phyloP scores from a whole-genome alignment of 345 rosid genomes.

The Eucalyptus curtisii region DNA sequence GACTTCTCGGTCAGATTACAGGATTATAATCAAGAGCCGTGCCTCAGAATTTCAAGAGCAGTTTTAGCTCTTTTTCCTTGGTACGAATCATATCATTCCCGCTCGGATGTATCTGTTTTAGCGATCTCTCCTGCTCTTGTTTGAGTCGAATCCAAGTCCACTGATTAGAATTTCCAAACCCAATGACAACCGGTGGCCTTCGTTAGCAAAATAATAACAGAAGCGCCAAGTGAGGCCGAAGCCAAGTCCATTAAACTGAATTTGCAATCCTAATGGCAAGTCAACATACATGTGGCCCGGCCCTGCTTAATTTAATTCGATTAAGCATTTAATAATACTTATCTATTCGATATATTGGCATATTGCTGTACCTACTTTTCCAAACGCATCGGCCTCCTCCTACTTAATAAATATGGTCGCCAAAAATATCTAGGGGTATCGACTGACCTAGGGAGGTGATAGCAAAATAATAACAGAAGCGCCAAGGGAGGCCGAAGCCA shows the following conservation, averaged over 20 bases:
- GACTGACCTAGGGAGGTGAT: no score
- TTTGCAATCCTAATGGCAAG: neutral
- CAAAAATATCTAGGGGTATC: neutral
- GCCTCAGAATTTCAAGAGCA: neutral
- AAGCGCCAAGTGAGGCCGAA: neutral
- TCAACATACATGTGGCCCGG: neutral
- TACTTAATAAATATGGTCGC: neutral
- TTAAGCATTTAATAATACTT: neutral
- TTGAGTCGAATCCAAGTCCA: neutral
- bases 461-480: no score
- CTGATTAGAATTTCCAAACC: neutral
- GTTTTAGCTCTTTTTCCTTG: neutral
- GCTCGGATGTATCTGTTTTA: neutral
- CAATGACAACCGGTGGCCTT: neutral
- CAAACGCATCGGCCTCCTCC: neutral
- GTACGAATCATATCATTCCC: neutral
- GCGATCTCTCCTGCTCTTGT: neutral
- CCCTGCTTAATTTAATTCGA: neutral
- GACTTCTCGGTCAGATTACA: rapidly evolving
- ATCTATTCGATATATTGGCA: neutral
- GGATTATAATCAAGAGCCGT: neutral
- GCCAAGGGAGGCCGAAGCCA: neutral
- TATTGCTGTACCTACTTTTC: neutral
- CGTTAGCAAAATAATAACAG: neutral
- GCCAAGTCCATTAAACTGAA: neutral